Base-by-base conservation (phyloP, 1,284 basidiomycete species). In the Pisolithus thermaeus region DNA sequence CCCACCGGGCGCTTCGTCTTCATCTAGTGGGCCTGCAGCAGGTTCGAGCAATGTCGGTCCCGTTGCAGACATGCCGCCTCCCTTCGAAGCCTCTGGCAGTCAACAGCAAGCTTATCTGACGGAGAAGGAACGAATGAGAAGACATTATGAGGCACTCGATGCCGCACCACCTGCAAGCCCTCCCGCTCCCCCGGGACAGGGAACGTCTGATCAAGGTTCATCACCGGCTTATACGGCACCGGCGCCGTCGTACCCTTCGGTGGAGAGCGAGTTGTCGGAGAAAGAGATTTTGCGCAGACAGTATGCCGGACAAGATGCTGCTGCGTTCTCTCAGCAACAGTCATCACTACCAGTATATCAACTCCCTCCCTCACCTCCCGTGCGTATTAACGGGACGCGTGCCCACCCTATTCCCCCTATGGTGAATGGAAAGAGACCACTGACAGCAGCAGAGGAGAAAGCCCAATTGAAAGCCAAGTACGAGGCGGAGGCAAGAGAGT, bases 401-500 rank as follows among this genome's bases (percentile, higher is more conserved):
- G 53, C 55, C 6, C 66, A 51, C 49, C 64, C 64, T 11, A 56
- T 56, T 1, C 39, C 64, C 3, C 46, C 47, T 18, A 27, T 28
- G 1, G 25, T 58, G 45, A 59, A 63, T 56, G 36, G 65, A 52
- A 39, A 62, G 59, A 49, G 62, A 30, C 69, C 81, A 1, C 62
- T 90, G 54, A 84, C 81, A 4, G 88, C 88, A 4, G 80, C 78
- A 1, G 86, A 90, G 59, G 88, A 91, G 67, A 90, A 90, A 67
- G 85, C 85, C 16, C 66, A 79, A 50, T 64, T 90, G 20, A 73
- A 70, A 41, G 83, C 83, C 2, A 78, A 75, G 62, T 87, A 79
- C 56, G 85, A 80, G 30, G 75, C 76, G 0, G 79, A 83, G 56
- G 78, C 74, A 70, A 57, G 62, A 58, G 7, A 4, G 11, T 28